Percentiles rank a stretch among this genome's conserved stretches.
Conservation (phyloP, 1,284 basidiomycete genomes). For the Mixia osmundae region DNA sequence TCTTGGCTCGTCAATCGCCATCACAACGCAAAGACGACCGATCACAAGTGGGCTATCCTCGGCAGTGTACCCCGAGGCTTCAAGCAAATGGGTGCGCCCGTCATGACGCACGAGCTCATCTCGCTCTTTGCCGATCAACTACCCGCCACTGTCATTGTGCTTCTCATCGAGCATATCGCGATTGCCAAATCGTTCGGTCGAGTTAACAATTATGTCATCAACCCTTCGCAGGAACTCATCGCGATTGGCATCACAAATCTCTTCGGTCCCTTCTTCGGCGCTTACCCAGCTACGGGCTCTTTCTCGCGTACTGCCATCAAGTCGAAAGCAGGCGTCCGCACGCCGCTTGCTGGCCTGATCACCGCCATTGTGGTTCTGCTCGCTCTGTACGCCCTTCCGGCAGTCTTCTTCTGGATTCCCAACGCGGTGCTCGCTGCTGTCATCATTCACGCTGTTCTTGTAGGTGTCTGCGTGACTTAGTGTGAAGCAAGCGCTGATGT, state of each 20-base stretch:
- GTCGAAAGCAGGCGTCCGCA: constrained; percentile 86
- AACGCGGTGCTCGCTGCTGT: constrained; percentile 53
- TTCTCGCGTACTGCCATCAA: constrained; percentile 94
- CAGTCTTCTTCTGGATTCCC: constrained; percentile 58
- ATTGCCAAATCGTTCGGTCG: constrained; percentile 75
- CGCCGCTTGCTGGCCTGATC: constrained; percentile 68
- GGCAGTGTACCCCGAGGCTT: constrained; percentile 43
- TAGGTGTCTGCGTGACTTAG: neutral
- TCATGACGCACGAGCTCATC: constrained; percentile 41
- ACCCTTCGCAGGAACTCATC: constrained; percentile 89
- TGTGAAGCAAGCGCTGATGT: no score
- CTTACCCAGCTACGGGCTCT: constrained; percentile 90
- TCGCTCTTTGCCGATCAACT: constrained; percentile 47
- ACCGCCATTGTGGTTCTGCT: constrained; percentile 76
- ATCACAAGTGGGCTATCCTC: constrained; percentile 67
- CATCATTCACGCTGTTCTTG: constrained; percentile 61
- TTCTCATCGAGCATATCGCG: constrained; percentile 88
- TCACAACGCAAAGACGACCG: constrained; percentile 30
- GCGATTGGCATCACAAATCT: constrained; percentile 86
- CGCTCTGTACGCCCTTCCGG: constrained; percentile 62
- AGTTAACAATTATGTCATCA: constrained; percentile 88
- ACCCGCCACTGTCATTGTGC: constrained; percentile 79
- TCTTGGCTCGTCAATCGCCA: constrained; percentile 59
- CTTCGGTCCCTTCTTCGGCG: constrained; percentile 23
- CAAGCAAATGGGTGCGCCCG: constrained; percentile 43